A percentile compares a stretch with the other conserved stretches of the same genome.
phyloP scores from a whole-genome alignment of 108 stramenopile genomes.

The Cyclotella sp. region DNA sequence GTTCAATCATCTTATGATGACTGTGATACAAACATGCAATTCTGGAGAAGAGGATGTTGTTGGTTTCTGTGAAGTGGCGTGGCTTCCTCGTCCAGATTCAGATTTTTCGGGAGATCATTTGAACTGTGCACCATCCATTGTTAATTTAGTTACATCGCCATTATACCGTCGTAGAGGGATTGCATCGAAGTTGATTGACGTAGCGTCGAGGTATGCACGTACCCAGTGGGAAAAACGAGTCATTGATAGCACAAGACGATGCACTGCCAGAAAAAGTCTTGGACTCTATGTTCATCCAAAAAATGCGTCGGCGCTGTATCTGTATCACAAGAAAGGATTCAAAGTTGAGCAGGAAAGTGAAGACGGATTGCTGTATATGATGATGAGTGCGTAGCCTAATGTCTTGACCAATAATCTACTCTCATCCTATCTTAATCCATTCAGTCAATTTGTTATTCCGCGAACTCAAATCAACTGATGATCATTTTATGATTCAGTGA shows the following conservation, averaged over 20 bases:
- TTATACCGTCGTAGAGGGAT: constrained; percentile 68
- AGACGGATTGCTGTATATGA: constrained; percentile 53
- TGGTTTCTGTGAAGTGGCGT: constrained; percentile 50
- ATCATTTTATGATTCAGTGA: too few species aligned
- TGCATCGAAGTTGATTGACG: constrained; percentile 57
- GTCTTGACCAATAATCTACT: too few species aligned
- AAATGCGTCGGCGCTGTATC: constrained; percentile 58
- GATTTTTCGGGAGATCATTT: not conserved
- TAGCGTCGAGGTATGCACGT: constrained; percentile 54
- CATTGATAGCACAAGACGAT: not conserved
- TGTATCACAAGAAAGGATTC: constrained; percentile 68
- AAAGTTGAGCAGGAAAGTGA: constrained; percentile 16
- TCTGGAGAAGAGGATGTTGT: not conserved
- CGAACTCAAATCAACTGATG: too few species aligned
- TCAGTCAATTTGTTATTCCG: too few species aligned
- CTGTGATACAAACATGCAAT: constrained; percentile 50
- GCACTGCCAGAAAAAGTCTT: constrained; percentile 13
- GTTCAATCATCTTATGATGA: constrained; percentile 76
- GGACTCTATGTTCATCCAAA: constrained; percentile 72
- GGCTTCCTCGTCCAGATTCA: constrained; percentile 42
- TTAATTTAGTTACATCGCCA: constrained; percentile 66
- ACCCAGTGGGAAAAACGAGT: constrained; percentile 39
- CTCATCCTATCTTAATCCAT: too few species aligned
- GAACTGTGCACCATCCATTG: constrained; percentile 57
- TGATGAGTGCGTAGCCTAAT: not conserved